Conservation (phyloP, 1,139 yeast species). For the Debaryomycetaceae sp. region DNA sequence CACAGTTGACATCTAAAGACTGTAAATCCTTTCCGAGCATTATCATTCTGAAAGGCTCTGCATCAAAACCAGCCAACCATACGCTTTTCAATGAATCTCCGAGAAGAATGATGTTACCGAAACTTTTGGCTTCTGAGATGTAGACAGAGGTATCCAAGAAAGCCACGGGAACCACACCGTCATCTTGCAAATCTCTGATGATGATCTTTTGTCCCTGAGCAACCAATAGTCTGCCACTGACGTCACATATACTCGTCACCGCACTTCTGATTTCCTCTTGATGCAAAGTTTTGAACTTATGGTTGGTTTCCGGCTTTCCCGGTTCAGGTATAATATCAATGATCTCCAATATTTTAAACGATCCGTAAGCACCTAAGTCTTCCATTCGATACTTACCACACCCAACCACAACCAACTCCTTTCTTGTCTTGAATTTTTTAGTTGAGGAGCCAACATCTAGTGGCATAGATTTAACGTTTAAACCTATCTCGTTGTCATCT, state of each 20-base stretch:
- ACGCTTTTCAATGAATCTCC: slow-evolving; percentile 83
- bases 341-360: slow-evolving; percentile 70
- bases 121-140: slow-evolving; percentile 74
- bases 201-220: slow-evolving; percentile 87
- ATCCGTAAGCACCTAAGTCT: slow-evolving; percentile 79
- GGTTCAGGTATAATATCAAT: slow-evolving; percentile 90
- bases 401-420: slow-evolving; percentile 76
- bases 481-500: slow-evolving; percentile 64
- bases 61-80: slow-evolving; percentile 86
- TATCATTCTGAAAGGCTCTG: slow-evolving; percentile 89
- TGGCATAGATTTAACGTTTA: slow-evolving; percentile 56
- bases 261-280: slow-evolving; percentile 84
- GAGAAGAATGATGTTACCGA: slow-evolving; percentile 71
- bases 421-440: slow-evolving; percentile 52
- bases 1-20: slow-evolving; percentile 55
- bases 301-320: slow-evolving; percentile 79
- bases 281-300: slow-evolving; percentile 71
- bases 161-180: slow-evolving; percentile 88
- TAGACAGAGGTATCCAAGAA: slow-evolving; percentile 82
- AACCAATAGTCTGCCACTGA: slow-evolving; percentile 79
- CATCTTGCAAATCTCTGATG: slow-evolving; percentile 80
- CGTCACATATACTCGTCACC: slow-evolving; percentile 71
- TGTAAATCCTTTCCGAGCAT: slow-evolving; percentile 73
- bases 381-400: slow-evolving; percentile 77
- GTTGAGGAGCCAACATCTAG: slow-evolving; percentile 48